Conservation (phyloP, 139 green algal species). For the Tetradesmus obliquus region DNA sequence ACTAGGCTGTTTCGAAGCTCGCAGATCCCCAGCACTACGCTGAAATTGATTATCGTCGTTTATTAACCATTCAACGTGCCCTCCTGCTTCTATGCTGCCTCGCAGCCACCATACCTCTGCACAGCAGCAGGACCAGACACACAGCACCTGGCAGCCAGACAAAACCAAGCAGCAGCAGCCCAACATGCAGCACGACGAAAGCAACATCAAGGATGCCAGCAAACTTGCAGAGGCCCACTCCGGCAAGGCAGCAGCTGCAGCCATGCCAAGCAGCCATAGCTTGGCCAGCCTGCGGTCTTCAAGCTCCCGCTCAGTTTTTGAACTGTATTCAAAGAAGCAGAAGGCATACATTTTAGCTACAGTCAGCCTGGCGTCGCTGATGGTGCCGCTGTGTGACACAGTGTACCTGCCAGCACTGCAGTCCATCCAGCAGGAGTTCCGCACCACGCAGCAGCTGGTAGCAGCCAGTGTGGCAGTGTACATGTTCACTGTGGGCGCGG, state of each 20-base stretch:
- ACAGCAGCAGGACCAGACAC: background rate
- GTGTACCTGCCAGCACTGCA: slow-evolving; percentile 21
- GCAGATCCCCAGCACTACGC: background rate
- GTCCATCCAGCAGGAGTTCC: background rate
- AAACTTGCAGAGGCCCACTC: background rate
- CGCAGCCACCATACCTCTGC: background rate
- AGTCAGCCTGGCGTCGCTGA: background rate
- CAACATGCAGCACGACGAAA: background rate
- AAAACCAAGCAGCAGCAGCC: background rate
- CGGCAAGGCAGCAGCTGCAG: background rate
- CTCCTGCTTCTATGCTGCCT: background rate
- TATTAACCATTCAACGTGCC: background rate
- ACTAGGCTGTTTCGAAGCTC: background rate
- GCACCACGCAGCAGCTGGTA: background rate
- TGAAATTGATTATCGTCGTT: background rate
- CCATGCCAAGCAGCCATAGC: background rate
- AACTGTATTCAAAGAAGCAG: background rate
- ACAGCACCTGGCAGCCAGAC: background rate
- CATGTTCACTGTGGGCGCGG: slow-evolving; percentile 3
- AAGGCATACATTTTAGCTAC: background rate
- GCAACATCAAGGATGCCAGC: background rate
- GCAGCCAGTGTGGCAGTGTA: slow-evolving; percentile 5
- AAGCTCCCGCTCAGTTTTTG: background rate
- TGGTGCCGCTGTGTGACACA: background rate
- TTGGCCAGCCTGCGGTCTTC: background rate